phyloP scores from a whole-genome alignment of 2,329 filamentous ascomycete genomes.

The Ambrosiella cleistominuta region DNA sequence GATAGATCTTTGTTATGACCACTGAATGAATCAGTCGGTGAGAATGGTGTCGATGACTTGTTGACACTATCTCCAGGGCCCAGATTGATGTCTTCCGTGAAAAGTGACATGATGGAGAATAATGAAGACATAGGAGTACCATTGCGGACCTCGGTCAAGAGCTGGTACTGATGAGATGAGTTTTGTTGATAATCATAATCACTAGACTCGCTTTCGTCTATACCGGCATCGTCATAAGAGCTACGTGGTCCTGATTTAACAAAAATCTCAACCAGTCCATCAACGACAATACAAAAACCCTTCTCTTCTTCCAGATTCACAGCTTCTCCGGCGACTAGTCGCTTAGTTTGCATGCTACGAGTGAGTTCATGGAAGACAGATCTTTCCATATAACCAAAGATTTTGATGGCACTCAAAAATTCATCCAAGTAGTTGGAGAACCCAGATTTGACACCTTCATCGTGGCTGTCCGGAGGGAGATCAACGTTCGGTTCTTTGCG shows the following conservation, averaged over 20 bases:
- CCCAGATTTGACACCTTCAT: slow-evolving; percentile 75
- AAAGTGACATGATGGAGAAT: slow-evolving; percentile 91
- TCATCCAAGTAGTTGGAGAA: slow-evolving; percentile 95
- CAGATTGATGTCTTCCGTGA: slow-evolving; percentile 84
- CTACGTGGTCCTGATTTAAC: slow-evolving; percentile 61
- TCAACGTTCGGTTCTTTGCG: slow-evolving; percentile 92
- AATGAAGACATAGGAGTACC: slow-evolving; percentile 96
- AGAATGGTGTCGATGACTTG: slow-evolving; percentile 1
- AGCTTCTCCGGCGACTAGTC: slow-evolving; percentile 90
- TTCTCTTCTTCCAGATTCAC: slow-evolving; percentile 93
- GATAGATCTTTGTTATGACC: background rate
- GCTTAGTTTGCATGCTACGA: slow-evolving; percentile 92
- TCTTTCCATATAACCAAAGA: slow-evolving; percentile 91
- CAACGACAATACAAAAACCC: slow-evolving; percentile 92
- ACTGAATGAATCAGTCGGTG: background rate
- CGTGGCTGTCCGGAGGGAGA: slow-evolving; percentile 82
- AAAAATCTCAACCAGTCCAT: slow-evolving; percentile 92
- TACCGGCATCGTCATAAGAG: slow-evolving; percentile 19
- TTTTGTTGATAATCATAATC: slow-evolving; percentile 49
- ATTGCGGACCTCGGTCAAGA: slow-evolving; percentile 93
- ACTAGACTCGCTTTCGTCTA: slow-evolving; percentile 28
- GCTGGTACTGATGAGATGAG: slow-evolving; percentile 68
- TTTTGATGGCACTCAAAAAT: slow-evolving; percentile 95
- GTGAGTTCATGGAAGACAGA: slow-evolving; percentile 97
- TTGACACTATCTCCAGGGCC: slow-evolving; percentile 47